A percentile compares a stretch with the other conserved stretches of the same genome.
Evolutionary conservation across 1,284 basidiomycete species (phyloP).

Genomic region (Xerocomus minutiporus): DNA sequence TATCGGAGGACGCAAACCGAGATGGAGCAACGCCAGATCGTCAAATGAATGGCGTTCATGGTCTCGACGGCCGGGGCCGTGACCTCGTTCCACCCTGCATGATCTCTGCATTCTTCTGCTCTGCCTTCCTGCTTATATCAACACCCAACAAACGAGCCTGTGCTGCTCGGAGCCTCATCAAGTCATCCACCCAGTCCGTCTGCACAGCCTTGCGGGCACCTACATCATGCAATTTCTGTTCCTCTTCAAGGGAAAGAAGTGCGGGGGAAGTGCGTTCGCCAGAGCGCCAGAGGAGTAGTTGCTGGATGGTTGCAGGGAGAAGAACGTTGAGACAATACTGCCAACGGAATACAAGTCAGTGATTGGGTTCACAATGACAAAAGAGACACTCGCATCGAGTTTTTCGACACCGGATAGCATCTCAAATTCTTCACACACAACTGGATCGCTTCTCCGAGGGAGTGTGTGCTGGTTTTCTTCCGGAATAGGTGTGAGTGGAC

Average conservation of each 20-base stretch:
- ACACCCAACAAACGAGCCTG: conserved; percentile 31
- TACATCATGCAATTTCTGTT: conserved; percentile 47
- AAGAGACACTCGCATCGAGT: conserved; percentile 43
- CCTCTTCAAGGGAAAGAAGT: conserved; percentile 49
- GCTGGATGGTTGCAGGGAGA: conserved; percentile 61
- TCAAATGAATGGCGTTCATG: conserved; percentile 4
- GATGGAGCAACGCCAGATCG: conserved; percentile 8
- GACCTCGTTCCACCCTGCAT: conserved; percentile 28
- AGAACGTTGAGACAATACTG: conserved; percentile 71
- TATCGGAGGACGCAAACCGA: not conserved
- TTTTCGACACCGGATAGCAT: conserved; percentile 51
- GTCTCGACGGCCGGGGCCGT: conserved; percentile 24
- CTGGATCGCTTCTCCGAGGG: conserved; percentile 21
- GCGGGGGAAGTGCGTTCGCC: conserved; percentile 48
- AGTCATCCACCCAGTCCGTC: conserved; percentile 63
- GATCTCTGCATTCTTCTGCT: conserved; percentile 14
- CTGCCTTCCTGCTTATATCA: conserved; percentile 17
- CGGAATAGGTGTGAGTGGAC: conserved; percentile 22
- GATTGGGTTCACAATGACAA: not conserved
- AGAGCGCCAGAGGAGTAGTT: conserved; percentile 64
- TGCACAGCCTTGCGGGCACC: conserved; percentile 46
- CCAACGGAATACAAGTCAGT: not conserved
- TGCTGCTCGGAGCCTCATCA: conserved; percentile 46
- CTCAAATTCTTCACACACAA: conserved; percentile 48
- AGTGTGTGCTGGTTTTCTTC: conserved; percentile 7